Conservation (phyloP, 139 green algal genomes). For the Medakamo hakoo region DNA sequence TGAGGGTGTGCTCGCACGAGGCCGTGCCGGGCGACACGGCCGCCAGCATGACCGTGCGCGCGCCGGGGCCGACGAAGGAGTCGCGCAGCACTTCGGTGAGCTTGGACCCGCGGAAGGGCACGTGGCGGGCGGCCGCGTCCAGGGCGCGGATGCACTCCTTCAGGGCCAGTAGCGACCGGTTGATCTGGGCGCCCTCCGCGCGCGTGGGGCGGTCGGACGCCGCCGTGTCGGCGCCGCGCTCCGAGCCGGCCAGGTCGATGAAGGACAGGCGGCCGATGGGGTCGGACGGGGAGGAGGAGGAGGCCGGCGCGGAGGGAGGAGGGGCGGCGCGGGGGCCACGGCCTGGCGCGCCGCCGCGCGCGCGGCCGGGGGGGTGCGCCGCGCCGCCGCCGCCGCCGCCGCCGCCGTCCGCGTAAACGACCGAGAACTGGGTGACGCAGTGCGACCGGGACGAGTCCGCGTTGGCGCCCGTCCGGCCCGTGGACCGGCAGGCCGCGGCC, state of each 20-base stretch:
- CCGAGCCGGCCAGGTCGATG: constrained; percentile 93
- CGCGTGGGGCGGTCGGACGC: constrained; percentile 79
- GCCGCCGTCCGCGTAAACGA: constrained; percentile 4
- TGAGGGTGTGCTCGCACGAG: constrained; percentile 94
- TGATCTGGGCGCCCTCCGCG: constrained; percentile 94
- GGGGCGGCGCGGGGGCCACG: no score
- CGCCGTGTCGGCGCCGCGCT: constrained; percentile 92
- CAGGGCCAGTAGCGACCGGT: constrained; percentile 89
- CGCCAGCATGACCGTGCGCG: constrained; percentile 95
- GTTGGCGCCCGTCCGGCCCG: constrained; percentile 88
- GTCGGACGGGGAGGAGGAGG: not conserved
- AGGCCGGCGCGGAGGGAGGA: not conserved
- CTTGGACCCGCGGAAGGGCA: constrained; percentile 91
- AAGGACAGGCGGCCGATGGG: constrained; percentile 86
- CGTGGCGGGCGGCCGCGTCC: constrained; percentile 72
- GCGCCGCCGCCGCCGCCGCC: not conserved
- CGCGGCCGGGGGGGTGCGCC: no score
- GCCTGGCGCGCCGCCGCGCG: no score
- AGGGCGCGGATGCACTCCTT: constrained; percentile 93
- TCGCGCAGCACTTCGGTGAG: constrained; percentile 61
- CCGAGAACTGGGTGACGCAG: constrained; percentile 66
- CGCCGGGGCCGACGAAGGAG: constrained; percentile 42
- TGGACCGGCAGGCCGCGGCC: constrained; percentile 46
- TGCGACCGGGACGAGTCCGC: constrained; percentile 88
- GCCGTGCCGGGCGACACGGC: constrained; percentile 75